Evolutionary conservation across 148 eudicot genomes (phyloP).

Genomic region (Beta vulgaris): DNA sequence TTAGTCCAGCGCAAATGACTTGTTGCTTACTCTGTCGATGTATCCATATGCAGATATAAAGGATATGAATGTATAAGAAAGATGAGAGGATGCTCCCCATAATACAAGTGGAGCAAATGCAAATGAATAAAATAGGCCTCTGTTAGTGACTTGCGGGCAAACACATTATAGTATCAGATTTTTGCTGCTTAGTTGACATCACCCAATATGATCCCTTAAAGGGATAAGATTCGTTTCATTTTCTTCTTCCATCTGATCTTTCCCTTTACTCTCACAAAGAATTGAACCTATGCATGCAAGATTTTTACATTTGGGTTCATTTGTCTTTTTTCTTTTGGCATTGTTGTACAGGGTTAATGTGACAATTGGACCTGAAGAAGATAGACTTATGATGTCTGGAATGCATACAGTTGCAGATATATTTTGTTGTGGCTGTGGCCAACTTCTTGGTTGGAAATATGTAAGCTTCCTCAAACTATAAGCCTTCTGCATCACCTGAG

Average conservation of each 20-base stretch:
- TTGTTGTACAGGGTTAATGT: slow-evolving; percentile 45
- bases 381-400: slow-evolving; percentile 58
- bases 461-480: slow-evolving; percentile 34
- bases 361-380: slow-evolving; percentile 46
- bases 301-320: not conserved
- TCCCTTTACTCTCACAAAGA: not conserved
- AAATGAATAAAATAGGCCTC: not conserved
- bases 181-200: not conserved
- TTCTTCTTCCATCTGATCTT: not conserved
- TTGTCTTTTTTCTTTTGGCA: not conserved
- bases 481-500: not conserved
- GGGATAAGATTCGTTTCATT: not conserved
- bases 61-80: not conserved
- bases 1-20: not conserved
- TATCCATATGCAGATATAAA: not conserved
- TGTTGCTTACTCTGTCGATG: not conserved
- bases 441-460: slow-evolving; percentile 70
- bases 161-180: not conserved
- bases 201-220: not conserved
- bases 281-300: not conserved
- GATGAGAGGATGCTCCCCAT: not conserved
- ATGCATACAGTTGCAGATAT: slow-evolving; percentile 55
- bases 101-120: not conserved
- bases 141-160: not conserved
- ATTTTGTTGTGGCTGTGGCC: slow-evolving; percentile 60